Conservation (phyloP, 2,329 filamentous ascomycete species). For the Ophiostoma pallidulum region DNA sequence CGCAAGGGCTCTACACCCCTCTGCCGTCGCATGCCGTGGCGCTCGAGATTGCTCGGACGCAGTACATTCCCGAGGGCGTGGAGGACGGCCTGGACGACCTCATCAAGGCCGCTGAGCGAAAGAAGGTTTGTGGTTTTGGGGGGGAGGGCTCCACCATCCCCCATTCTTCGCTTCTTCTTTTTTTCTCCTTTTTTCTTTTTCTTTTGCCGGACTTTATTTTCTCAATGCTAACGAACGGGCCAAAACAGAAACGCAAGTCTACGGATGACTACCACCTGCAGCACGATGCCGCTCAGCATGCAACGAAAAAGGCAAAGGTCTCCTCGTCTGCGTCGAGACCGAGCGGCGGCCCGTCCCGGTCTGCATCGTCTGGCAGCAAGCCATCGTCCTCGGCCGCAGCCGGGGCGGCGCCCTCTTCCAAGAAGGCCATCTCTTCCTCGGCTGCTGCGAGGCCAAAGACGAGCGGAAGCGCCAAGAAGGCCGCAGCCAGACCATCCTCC, state of each 20-base stretch:
- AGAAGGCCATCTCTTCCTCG: constrained; percentile 18
- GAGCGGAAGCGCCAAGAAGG: background rate
- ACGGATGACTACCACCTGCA: constrained; percentile 35
- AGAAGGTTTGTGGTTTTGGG: constrained; percentile 48
- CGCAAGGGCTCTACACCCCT: constrained; percentile 65
- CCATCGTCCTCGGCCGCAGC: constrained; percentile 6
- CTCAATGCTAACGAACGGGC: too few relatives aligned
- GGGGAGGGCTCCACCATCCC: too few relatives aligned
- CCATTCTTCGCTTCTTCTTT: background rate
- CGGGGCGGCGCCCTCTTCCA: constrained; percentile 25
- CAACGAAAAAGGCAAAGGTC: constrained; percentile 30
- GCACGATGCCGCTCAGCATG: constrained; percentile 26
- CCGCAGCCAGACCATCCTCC: constrained; percentile 10
- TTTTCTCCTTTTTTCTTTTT: background rate
- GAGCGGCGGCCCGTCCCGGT: constrained; percentile 22
- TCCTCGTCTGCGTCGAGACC: constrained; percentile 22
- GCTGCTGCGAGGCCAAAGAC: constrained; percentile 1
- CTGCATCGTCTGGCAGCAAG: constrained; percentile 18
- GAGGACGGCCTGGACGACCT: constrained; percentile 67
- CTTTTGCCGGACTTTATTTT: too few relatives aligned
- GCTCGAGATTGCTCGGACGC: constrained; percentile 77
- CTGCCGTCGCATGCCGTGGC: constrained; percentile 70
- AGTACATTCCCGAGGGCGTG: constrained; percentile 68
- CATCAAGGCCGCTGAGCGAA: constrained; percentile 56
- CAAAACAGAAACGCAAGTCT: constrained; percentile 51